phyloP scores from a whole-genome alignment of 2,329 filamentous ascomycete genomes.

The Colletotrichum limetticola region DNA sequence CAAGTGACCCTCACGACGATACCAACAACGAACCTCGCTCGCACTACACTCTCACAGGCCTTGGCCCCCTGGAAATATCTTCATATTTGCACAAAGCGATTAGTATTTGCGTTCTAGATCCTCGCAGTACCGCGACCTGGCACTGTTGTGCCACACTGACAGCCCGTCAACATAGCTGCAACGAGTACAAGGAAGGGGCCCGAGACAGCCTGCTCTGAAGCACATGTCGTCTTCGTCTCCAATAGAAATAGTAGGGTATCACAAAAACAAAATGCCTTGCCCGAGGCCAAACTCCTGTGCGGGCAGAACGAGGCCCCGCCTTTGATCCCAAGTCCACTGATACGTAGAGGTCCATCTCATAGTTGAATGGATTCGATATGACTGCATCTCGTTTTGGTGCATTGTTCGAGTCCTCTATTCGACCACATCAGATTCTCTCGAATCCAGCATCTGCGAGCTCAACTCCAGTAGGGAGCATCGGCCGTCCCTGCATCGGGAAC shows the following conservation, averaged over 20 bases:
- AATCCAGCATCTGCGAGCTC: conserved; percentile 65
- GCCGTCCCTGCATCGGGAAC: conserved; percentile 69
- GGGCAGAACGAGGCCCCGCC: conserved; percentile 4
- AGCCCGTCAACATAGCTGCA: background rate
- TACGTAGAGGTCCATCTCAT: background rate
- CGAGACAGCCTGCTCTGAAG: background rate
- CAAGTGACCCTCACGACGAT: background rate
- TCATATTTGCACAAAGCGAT: background rate
- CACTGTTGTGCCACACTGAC: background rate
- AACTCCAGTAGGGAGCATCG: conserved; percentile 60
- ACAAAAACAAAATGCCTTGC: conserved; percentile 30
- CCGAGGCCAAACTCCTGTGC: conserved; percentile 25
- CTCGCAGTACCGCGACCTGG: background rate
- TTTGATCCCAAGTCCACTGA: background rate
- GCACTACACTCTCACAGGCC: background rate
- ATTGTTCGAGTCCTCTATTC: background rate
- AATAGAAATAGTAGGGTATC: conserved; percentile 27
- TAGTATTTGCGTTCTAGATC: background rate
- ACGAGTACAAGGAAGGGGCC: background rate
- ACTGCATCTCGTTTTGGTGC: background rate
- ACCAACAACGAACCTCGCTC: background rate
- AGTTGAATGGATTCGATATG: background rate
- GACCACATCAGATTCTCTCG: conserved; percentile 45
- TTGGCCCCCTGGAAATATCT: background rate
- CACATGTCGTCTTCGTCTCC: conserved; percentile 4